Conservation (phyloP, 2,329 filamentous ascomycete genomes). For the Aspergillus sp. region DNA sequence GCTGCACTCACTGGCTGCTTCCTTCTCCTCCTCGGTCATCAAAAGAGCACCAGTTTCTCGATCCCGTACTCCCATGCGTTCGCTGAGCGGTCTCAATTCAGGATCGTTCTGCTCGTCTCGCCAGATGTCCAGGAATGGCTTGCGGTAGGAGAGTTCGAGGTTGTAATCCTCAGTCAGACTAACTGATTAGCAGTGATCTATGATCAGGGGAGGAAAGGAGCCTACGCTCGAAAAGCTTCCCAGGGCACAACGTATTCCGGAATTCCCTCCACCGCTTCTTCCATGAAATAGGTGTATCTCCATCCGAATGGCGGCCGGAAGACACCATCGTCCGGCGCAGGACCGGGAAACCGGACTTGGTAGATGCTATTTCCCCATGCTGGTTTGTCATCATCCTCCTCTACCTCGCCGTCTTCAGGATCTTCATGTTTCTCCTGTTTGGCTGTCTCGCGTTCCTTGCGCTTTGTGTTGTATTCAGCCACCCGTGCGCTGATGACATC, state of each 20-base stretch:
- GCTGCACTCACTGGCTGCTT: slow-evolving; percentile 60
- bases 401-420: slow-evolving; percentile 42
- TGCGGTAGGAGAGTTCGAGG: slow-evolving; percentile 88
- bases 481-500: slow-evolving; percentile 78
- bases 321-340: slow-evolving; percentile 75
- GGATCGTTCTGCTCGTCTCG: slow-evolving; percentile 80
- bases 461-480: slow-evolving; percentile 62
- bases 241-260: slow-evolving; percentile 97
- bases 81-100: slow-evolving; percentile 73
- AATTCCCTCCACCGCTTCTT: slow-evolving; percentile 92
- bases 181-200: slow-evolving; percentile 5
- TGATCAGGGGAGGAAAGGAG: slow-evolving; percentile 4
- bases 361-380: slow-evolving; percentile 95
- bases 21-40: slow-evolving; percentile 80
- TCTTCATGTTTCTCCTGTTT: slow-evolving; percentile 33
- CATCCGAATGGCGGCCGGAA: slow-evolving; percentile 94
- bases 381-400: slow-evolving; percentile 59
- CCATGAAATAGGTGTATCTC: slow-evolving; percentile 96
- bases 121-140: slow-evolving; percentile 86
- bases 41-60: slow-evolving; percentile 59
- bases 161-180: slow-evolving; percentile 89
- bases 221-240: slow-evolving; percentile 83
- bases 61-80: slow-evolving; percentile 89
- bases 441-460: slow-evolving; percentile 38
- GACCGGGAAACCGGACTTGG: slow-evolving; percentile 75